Percentiles rank a stretch among this genome's conserved stretches.
Evolutionary conservation across 2,329 filamentous ascomycete species (phyloP).

Genomic region (Aspergillus felis): DNA sequence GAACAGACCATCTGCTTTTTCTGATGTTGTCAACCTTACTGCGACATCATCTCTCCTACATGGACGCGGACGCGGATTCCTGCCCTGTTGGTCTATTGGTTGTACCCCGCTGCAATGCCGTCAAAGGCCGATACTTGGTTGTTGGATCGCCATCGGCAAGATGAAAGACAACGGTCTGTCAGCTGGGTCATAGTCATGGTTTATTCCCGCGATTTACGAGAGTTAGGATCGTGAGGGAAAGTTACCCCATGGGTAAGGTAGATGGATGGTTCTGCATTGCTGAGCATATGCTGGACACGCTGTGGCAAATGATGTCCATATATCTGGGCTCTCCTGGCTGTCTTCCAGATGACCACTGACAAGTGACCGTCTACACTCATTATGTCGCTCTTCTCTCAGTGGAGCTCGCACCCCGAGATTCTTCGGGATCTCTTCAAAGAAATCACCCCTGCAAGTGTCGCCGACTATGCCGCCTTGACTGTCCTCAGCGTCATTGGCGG

Average conservation of each 20-base stretch:
- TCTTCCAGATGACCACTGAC: neutral
- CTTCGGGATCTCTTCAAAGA: conserved; percentile 17
- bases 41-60: too few relatives aligned
- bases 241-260: neutral
- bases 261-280: too few relatives aligned
- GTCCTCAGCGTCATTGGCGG: conserved; percentile 34
- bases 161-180: too few relatives aligned
- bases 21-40: neutral
- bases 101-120: neutral
- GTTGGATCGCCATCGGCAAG: neutral
- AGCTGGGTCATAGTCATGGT: too few relatives aligned
- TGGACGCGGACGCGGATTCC: neutral
- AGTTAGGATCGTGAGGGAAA: neutral
- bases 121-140: neutral
- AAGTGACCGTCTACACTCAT: neutral
- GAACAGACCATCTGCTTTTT: neutral
- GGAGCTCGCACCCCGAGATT: conserved; percentile 12
- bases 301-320: neutral
- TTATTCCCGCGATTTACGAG: neutral
- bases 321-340: neutral
- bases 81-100: neutral
- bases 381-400: neutral
- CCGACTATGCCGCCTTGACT: conserved; percentile 36
- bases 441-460: conserved; percentile 17
- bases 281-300: too few relatives aligned